A percentile compares a stretch with the other conserved stretches of the same genome.
Conservation (phyloP, 306 rosid genomes). For the Sicyos edulis region DNA sequence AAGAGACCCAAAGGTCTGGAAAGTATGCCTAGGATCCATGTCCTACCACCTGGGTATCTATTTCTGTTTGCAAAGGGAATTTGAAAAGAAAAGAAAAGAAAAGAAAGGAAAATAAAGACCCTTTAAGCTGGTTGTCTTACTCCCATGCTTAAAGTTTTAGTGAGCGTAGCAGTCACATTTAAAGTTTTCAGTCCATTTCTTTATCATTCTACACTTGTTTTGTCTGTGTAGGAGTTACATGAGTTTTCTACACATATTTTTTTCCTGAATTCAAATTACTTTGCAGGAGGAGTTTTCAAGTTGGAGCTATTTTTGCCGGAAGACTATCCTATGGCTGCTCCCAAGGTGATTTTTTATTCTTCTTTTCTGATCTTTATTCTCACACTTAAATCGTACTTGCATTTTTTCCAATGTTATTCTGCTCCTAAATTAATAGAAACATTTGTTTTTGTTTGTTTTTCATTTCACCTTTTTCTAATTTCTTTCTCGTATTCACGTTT, state of each 20-base stretch:
- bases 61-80: not conserved
- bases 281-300: slow-evolving; percentile 88
- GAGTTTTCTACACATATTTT: not conserved
- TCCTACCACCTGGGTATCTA: not conserved
- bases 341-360: slow-evolving; percentile 57
- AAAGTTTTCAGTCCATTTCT: not conserved
- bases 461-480: slow-evolving; percentile 10
- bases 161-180: not conserved
- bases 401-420: not conserved
- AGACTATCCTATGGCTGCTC: slow-evolving; percentile 99
- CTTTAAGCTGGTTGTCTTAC: not conserved
- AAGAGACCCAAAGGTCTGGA: not conserved
- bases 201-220: not conserved
- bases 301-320: slow-evolving; percentile 94
- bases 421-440: not conserved
- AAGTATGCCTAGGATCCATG: not conserved
- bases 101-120: too few relatives aligned
- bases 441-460: not conserved
- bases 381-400: not conserved
- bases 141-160: not conserved
- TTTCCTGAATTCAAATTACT: slow-evolving; percentile 16
- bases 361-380: not conserved
- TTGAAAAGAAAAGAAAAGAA: not conserved
- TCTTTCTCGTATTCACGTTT: slow-evolving; percentile 16
- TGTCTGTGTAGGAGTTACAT: too few relatives aligned